These are phyloP conservation scores for Corylus heterophylla DNA, from an alignment of 306 rosid genomes.

Conservation along the genomic window DNA sequence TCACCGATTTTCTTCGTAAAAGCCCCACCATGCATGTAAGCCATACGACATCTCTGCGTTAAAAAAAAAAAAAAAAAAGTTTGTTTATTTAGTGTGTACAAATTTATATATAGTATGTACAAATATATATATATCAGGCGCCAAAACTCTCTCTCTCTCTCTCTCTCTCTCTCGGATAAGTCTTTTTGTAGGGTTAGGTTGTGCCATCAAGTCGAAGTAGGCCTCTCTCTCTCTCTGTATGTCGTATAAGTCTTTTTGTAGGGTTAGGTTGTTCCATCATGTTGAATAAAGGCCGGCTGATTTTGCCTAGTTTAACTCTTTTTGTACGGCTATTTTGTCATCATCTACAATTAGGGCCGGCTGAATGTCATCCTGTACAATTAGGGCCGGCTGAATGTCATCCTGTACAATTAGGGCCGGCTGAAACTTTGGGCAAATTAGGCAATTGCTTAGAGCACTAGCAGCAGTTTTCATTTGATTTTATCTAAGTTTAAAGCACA, in stretches of 20 bases:
- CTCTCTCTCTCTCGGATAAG: not conserved
- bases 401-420: no score
- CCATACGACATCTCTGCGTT: constrained; percentile 45
- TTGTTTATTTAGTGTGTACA: no score
- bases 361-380: no score
- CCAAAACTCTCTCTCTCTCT: not conserved
- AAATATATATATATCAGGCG: not conserved
- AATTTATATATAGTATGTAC: not conserved
- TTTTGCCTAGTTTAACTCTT: no score
- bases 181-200: not conserved
- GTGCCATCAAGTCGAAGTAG: not conserved
- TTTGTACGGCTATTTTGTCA: no score
- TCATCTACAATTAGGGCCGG: no score
- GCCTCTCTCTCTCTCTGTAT: not conserved
- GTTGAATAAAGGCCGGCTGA: no score
- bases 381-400: no score
- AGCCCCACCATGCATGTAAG: constrained; percentile 36
- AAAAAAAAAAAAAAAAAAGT: constrained; percentile 2
- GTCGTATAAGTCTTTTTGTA: not conserved
- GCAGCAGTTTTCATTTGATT: no score
- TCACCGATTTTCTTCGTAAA: constrained; percentile 5
- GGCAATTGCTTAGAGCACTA: no score
- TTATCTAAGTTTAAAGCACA: no score
- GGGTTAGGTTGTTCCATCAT: constrained; percentile 3
- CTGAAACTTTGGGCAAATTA: no score